Evolutionary conservation across 2,329 filamentous ascomycete genomes (phyloP).

Genomic region (Microdochium paspali): DNA sequence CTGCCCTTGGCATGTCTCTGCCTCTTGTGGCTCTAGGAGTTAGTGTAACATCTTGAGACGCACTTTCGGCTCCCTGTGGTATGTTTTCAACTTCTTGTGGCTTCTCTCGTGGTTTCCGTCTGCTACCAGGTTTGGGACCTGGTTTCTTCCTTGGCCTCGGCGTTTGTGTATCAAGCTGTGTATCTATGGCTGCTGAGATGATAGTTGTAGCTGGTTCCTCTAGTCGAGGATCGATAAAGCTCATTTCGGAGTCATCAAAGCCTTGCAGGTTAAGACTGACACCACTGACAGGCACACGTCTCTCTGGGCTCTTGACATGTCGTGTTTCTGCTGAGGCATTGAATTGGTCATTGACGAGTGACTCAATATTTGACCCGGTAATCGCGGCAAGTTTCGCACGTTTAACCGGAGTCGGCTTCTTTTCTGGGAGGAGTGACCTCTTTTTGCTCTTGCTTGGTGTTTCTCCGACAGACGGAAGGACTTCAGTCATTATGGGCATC

Average conservation of each 20-base stretch:
- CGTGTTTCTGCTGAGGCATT: background rate
- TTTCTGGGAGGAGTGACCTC: constrained; percentile 3
- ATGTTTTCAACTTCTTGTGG: background rate
- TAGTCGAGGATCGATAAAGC: background rate
- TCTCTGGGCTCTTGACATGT: background rate
- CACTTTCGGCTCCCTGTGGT: no score
- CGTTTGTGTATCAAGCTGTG: background rate
- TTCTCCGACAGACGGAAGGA: background rate
- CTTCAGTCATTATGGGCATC: constrained; percentile 18
- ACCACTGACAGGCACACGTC: no score
- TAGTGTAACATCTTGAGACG: background rate
- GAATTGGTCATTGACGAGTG: background rate
- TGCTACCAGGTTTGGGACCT: background rate
- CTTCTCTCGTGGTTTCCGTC: background rate
- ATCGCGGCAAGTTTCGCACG: background rate
- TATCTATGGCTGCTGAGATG: background rate
- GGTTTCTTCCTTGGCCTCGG: background rate
- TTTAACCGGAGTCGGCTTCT: background rate
- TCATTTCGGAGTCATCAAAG: no score
- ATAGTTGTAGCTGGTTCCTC: background rate
- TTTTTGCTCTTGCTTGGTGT: constrained; percentile 9
- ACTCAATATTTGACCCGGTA: background rate
- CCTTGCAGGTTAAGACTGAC: no score
- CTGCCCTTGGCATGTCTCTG: background rate
- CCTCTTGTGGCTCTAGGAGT: background rate